A percentile compares a stretch with the other conserved stretches of the same genome.
These are phyloP conservation scores for Trichoderma sp. DNA, from an alignment of 2,329 filamentous ascomycete genomes.

Conservation along the genomic window DNA sequence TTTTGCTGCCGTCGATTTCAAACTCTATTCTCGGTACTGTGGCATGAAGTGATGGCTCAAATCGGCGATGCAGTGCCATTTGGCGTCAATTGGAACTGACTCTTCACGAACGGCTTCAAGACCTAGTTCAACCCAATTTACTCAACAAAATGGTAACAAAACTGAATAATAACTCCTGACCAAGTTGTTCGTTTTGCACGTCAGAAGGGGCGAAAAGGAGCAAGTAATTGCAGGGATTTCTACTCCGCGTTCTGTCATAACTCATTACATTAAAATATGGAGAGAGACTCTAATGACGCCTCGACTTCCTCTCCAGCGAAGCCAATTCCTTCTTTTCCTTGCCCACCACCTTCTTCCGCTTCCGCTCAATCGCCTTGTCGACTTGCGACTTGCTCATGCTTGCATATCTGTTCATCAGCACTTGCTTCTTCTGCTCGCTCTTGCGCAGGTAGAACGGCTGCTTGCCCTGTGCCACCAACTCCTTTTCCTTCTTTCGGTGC, in stretches of 20 bases:
- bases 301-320: constrained; percentile 33
- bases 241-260: neutral
- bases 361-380: constrained; percentile 79
- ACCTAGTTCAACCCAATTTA: neutral
- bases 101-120: neutral
- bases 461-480: constrained; percentile 83
- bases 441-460: constrained; percentile 91
- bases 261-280: neutral
- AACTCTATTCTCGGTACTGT: neutral
- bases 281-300: constrained; percentile 17
- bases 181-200: too few relatives aligned
- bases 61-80: neutral
- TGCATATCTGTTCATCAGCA: constrained; percentile 75
- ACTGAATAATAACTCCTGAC: too few relatives aligned
- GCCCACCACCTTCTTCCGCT: constrained; percentile 81
- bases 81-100: neutral
- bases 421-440: constrained; percentile 83
- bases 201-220: neutral
- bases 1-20: neutral
- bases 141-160: too few relatives aligned
- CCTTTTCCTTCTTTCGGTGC: constrained; percentile 81
- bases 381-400: constrained; percentile 83
- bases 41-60: neutral
- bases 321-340: constrained; percentile 79
- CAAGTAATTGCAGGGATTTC: neutral